Evolutionary conservation across 176 grass and related monocot species (phyloP), one percentile per base, ranked within the genome.

Genomic region (Phragmites australis): DNA sequence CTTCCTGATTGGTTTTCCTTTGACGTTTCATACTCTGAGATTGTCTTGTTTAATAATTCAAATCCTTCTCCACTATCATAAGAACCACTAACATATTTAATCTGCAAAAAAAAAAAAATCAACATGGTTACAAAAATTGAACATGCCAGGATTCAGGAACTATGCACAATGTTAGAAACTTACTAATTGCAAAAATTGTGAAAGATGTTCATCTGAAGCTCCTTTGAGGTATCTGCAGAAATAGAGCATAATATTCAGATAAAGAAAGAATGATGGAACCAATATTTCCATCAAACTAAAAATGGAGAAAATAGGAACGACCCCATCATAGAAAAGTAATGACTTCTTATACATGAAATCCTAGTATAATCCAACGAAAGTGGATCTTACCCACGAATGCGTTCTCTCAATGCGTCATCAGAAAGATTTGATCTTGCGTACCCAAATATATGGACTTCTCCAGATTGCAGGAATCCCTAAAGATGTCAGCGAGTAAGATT

Each of bases 1-100:
- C 74, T 89, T 88, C 79, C 86, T 17, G 72, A 69, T 74, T 91
- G 76, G 37, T 85, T 79, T 41, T 19, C 34, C 27, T 74, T 89
- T 79, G 90, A 82, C 65, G 74, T 76, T 59, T 98, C 96, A 87
- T 93, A 85, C 90, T 91, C 92, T 46, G 81, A 91, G 26, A 94
- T 94, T 81, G 81, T 39, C 40, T 94, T 87, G 70, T 98, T 88
- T 83, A 98, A 85, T 61, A 66, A 69, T 29, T 86, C 81, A 86
- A 98, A 98, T 63, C 96, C 96, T 80, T 87, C 92, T 9, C 65
- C 78, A 67, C 75, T 89, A 41, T 94, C 86, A 82, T 98, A 98
- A 51, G 90, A 84, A 63, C 96, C 96, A 84, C 92, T 93, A 59
- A 98, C 92, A 93, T 98, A 98, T 81, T 93, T 93, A 78, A 98